A percentile compares a stretch with the other conserved stretches of the same genome.
Evolutionary conservation across 169 alveolate genomes (phyloP).

Genomic region (Plasmodium adleri): DNA sequence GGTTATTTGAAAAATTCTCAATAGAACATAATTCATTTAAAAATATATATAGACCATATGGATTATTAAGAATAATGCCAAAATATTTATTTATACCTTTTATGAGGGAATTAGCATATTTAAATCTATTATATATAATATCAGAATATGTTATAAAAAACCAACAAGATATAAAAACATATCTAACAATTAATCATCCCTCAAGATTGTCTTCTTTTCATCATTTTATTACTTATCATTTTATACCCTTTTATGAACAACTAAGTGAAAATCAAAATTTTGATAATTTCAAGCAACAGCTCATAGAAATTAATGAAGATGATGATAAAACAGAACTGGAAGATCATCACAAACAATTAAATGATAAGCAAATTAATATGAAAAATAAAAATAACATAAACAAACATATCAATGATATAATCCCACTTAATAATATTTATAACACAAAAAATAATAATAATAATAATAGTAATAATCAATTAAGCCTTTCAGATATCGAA

Average conservation of each 20-base stretch:
- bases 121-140: slow-evolving; percentile 83
- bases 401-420: too few species aligned
- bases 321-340: slow-evolving; percentile 8
- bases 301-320: slow-evolving; percentile 32
- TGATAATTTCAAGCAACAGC: slow-evolving; percentile 52
- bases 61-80: slow-evolving; percentile 76
- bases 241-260: slow-evolving; percentile 72
- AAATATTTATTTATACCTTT: slow-evolving; percentile 84
- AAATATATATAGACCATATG: slow-evolving; percentile 61
- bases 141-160: slow-evolving; percentile 65
- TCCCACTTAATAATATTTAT: too few species aligned
- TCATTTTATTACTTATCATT: slow-evolving; percentile 82
- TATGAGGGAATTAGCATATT: slow-evolving; percentile 83
- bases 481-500: slow-evolving; percentile 48
- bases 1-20: slow-evolving; percentile 84
- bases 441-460: not conserved
- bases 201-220: slow-evolving; percentile 85
- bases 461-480: slow-evolving; percentile 6
- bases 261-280: slow-evolving; percentile 45
- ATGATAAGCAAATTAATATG: not conserved
- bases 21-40: slow-evolving; percentile 49
- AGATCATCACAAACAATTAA: not conserved
- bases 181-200: slow-evolving; percentile 81
- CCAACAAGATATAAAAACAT: slow-evolving; percentile 71
- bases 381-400: too few species aligned